These are phyloP conservation scores for Beauveria sp. DNA, from an alignment of 2,329 filamentous ascomycete genomes.

Conservation along the genomic window DNA sequence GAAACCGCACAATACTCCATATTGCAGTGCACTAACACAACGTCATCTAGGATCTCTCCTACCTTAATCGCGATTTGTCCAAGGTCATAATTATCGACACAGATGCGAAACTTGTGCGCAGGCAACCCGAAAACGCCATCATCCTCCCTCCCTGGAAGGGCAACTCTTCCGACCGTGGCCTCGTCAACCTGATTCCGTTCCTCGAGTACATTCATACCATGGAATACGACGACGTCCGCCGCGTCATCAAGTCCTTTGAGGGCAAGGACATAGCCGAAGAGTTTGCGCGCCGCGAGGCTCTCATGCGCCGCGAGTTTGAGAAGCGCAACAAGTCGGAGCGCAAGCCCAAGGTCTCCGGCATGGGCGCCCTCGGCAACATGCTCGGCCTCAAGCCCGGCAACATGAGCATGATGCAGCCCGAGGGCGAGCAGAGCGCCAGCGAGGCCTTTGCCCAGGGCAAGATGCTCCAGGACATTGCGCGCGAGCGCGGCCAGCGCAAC, in stretches of 20 bases:
- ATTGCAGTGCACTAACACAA: constrained; percentile 13
- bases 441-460: constrained; percentile 87
- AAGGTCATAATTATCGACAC: constrained; percentile 96
- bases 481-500: constrained; percentile 82
- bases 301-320: constrained; percentile 77
- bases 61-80: constrained; percentile 89
- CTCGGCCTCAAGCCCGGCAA: constrained; percentile 69
- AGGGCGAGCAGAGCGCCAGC: constrained; percentile 61
- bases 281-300: constrained; percentile 80
- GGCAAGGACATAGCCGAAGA: constrained; percentile 84
- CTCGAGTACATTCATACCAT: constrained; percentile 95
- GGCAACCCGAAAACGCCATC: constrained; percentile 95
- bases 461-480: constrained; percentile 91
- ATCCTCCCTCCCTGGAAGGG: constrained; percentile 86
- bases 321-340: constrained; percentile 60
- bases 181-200: constrained; percentile 88
- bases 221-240: constrained; percentile 80
- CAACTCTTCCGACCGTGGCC: constrained; percentile 71
- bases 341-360: constrained; percentile 50
- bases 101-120: constrained; percentile 69
- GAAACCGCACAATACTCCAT: neutral
- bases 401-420: constrained; percentile 50
- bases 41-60: constrained; percentile 74
- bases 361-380: constrained; percentile 61
- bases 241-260: constrained; percentile 79